Base-by-base conservation (phyloP, 371 early-diverging fungal genomes). In the Saksenaea oblongispora region DNA sequence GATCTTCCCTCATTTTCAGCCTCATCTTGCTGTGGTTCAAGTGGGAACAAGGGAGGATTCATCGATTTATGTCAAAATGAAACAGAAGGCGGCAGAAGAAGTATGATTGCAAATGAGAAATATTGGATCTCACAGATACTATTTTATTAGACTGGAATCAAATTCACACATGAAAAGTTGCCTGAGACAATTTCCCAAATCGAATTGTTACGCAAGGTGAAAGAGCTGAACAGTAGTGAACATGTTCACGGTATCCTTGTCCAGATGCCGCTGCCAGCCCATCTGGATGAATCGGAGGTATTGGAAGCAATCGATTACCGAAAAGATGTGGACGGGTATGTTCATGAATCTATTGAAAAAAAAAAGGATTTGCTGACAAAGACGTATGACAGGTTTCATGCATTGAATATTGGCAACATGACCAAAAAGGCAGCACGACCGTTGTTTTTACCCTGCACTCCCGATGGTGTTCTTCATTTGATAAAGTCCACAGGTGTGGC, bases 291-390 rank as follows among this genome's bases (percentile, higher is more conserved):
- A 66, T 74, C 77, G 57, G 81, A 78, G 14, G 84, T 96, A 28
- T 89, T 92, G 24, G 94, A 96, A 66, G 86, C 93, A 22, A 92
- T 98, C 64, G 82, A 86, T 68, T 84, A 87, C 8, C 75, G 84
- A 68, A 98, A 97, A 76, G 98, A 98, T 75, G 97, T 98, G 10
- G 98, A 98, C 77, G 98, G 98, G 85, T 90, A 85, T n/a, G n/a
- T n/a, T n/a, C 64, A 69, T 60, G 35, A n/a, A 14, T 10, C 2
- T 26, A 34, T 10, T 10, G 22, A 22, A n/a, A 47, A 47, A 5
- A 17, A 22, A 22, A 18, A 47, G 4, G n/a, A 0, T 54, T 47
- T 8, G n/a, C n/a, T n/a, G n/a, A n/a, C n/a, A n/a, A 10, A 10
- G 17, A 18, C 7, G 22, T 4, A 22, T 47, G 18, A 8, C 58